These are phyloP conservation scores for Fraxinus paxiana DNA, from an alignment of 305 asterid species.

Conservation along the genomic window DNA sequence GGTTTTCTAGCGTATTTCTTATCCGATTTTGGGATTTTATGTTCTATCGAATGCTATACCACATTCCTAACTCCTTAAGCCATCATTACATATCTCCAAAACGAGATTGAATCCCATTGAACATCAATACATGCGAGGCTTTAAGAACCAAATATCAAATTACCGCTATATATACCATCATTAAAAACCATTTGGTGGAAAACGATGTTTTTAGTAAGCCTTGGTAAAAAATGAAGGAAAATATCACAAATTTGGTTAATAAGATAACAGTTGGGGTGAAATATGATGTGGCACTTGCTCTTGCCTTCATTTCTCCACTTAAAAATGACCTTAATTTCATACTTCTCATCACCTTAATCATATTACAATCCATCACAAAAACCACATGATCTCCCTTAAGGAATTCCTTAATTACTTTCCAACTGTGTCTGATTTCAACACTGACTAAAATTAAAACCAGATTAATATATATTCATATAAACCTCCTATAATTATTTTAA, in stretches of 20 bases:
- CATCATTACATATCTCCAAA: neutral
- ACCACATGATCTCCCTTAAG: neutral
- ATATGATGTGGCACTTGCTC: neutral
- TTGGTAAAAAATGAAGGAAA: neutral
- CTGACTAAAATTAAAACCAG: neutral
- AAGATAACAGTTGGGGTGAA: neutral
- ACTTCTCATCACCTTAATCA: neutral
- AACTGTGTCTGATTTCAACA: neutral
- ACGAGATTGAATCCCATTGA: neutral
- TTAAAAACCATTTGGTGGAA: neutral
- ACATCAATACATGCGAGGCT: neutral
- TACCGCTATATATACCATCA: neutral
- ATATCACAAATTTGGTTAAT: neutral
- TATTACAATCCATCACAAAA: neutral
- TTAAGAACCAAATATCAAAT: neutral
- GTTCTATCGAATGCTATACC: neutral
- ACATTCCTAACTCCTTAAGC: neutral
- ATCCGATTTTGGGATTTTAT: neutral
- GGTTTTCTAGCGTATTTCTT: neutral
- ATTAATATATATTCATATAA: neutral
- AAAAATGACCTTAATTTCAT: neutral
- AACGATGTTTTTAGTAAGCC: neutral
- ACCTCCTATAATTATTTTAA: neutral
- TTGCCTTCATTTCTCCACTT: neutral
- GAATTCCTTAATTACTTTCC: neutral